Evolutionary conservation across 192 early-diverging fungal genomes (phyloP), one percentile per base, ranked within the genome.

Genomic region (Phycomyces nitens): DNA sequence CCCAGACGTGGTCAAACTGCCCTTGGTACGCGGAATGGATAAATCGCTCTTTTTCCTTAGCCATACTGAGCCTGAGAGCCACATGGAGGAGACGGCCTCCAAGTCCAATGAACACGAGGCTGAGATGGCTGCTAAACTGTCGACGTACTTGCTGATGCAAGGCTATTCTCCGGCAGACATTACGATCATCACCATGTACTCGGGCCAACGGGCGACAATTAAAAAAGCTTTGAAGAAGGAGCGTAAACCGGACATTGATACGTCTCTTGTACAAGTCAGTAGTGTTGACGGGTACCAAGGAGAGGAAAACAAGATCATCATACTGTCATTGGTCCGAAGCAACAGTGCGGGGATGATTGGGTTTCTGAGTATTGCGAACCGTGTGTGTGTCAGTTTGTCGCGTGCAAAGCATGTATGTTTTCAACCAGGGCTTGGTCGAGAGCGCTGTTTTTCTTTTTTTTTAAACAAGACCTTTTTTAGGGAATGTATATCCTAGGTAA

Each of bases 201-300:
- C 79, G 50, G 79, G 79, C 16, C 83, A 85, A 27, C 73, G 76
- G 10, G 53, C 64, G 7, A 64, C 59, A 34, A 75, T 85, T 11
- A 16, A 47, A n/a, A 62, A 74, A 10, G 68, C 43, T 8, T 47
- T 85, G 11, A 69, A 70, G 0, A 68, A 66, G 42, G 56, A 74
- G 44, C 57, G 47, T 9, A 58, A 62, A 15, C 26, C 53, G 15
- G 53, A 55, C 26, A 15, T 51, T 15, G 62, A 71, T 43, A 34
- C 65, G 23, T 91, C 91, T 63, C 80, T 85, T 5, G 89, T 98
- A 21, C 88, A 90, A 58, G 91, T 98, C 0, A 89, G 88, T n/a
- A 92, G 88, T 39, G 96, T 99, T 1, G 95, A 97, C 69, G 95
- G 93, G 1, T 99, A 94, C 77, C 96, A 99, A 73, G 97, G 97